Conservation (phyloP, 139 green algal genomes). For the Marvania coccoides region DNA sequence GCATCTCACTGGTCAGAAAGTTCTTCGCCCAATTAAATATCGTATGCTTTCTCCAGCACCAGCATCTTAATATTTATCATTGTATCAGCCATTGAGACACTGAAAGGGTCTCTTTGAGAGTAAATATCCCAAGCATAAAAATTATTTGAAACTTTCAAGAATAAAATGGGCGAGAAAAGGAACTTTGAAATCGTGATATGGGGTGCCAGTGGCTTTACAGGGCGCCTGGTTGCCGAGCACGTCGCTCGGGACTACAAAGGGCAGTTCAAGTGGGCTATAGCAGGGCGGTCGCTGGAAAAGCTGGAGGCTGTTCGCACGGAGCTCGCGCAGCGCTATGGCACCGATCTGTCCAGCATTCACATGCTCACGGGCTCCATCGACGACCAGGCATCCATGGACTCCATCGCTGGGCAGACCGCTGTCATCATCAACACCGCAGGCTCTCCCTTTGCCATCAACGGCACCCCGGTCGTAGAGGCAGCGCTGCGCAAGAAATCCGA, state of each 20-base stretch:
- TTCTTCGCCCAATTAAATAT: no score
- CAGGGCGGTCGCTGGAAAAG: constrained; percentile 61
- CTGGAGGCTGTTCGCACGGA: constrained; percentile 47
- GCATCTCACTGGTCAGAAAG: no score
- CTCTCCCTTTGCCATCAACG: constrained; percentile 54
- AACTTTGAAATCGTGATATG: constrained; percentile 79
- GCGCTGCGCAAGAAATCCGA: constrained; percentile 60
- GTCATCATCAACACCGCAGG: constrained; percentile 69
- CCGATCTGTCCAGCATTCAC: constrained; percentile 44
- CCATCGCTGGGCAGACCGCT: constrained; percentile 39
- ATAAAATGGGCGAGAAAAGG: no score
- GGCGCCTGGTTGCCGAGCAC: constrained; percentile 68
- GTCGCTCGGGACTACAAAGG: constrained; percentile 55
- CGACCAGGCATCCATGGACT: constrained; percentile 45
- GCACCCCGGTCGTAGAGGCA: constrained; percentile 66
- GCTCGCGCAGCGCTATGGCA: constrained; percentile 14
- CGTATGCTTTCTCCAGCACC: no score
- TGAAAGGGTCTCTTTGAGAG: no score
- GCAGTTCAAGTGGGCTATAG: constrained; percentile 68
- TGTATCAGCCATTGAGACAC: no score
- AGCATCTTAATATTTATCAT: no score
- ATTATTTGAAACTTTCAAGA: no score
- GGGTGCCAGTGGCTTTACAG: constrained; percentile 62
- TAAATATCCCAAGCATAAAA: no score
- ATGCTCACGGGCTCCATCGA: constrained; percentile 53